Evolutionary conservation across 78 protist genomes (phyloP).

Genomic region (Paulinella micropora): DNA sequence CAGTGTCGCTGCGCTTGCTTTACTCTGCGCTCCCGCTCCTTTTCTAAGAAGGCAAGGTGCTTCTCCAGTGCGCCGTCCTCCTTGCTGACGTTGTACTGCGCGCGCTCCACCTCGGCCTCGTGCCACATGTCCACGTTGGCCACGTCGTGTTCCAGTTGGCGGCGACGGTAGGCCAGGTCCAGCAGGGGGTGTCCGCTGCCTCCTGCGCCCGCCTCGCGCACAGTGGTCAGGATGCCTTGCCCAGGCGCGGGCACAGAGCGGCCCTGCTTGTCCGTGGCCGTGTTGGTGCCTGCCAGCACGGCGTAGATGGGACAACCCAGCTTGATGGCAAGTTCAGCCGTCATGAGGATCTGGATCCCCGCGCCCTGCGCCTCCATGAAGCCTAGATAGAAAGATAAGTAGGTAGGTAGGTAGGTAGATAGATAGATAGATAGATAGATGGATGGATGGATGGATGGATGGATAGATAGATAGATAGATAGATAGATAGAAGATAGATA

Average conservation of each 20-base stretch:
- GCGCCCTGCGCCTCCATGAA: slow-evolving; percentile 51
- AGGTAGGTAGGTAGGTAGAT: too few species aligned
- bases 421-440: too few species aligned
- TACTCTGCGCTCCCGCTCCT: slow-evolving; percentile 3
- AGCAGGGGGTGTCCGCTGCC: neutral
- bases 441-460: too few species aligned
- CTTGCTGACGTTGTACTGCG: neutral
- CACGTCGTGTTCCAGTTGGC: slow-evolving; percentile 12
- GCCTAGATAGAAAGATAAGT: too few species aligned
- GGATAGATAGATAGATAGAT: too few species aligned
- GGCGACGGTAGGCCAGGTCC: slow-evolving; percentile 2
- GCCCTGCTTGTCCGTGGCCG: slow-evolving; percentile 57
- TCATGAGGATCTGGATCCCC: slow-evolving; percentile 38
- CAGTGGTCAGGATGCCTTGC: too few species aligned
- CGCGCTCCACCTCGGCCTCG: neutral
- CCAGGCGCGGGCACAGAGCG: slow-evolving; percentile 58
- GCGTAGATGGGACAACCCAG: slow-evolving; percentile 55
- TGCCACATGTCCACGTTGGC: neutral
- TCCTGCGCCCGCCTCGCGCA: slow-evolving; percentile 16
- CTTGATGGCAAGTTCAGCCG: slow-evolving; percentile 36
- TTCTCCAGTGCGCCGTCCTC: neutral
- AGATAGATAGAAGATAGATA: too few species aligned
- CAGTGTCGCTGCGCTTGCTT: slow-evolving; percentile 12
- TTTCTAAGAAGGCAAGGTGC: neutral
- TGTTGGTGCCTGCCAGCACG: slow-evolving; percentile 40